A percentile compares a stretch with the other conserved stretches of the same genome.
Evolutionary conservation across 345 rosid genomes (phyloP).

Genomic region (Cardamine chenopodiifolia): DNA sequence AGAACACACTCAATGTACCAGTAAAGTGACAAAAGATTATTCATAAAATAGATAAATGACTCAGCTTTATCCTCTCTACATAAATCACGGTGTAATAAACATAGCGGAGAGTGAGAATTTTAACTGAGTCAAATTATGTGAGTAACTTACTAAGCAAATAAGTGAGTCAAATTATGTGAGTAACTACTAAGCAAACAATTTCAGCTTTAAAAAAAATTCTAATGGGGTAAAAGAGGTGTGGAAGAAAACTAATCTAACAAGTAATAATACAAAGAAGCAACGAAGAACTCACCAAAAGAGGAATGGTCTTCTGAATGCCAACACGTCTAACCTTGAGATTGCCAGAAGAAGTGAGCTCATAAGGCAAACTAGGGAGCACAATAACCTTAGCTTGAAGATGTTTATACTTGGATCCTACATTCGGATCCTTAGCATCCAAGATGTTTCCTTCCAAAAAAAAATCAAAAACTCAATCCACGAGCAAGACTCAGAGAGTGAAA

Average conservation of each 20-base stretch:
- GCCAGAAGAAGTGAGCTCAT: slow-evolving; percentile 38
- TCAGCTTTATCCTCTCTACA: neutral
- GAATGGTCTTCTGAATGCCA: slow-evolving; percentile 29
- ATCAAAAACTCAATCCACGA: no score
- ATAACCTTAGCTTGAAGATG: no score
- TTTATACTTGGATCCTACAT: no score
- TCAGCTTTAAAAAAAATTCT: neutral
- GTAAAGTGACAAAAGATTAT: neutral
- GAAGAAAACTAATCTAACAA: neutral
- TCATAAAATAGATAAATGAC: neutral
- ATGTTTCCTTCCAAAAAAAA: no score
- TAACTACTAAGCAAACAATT: neutral
- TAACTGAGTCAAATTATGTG: no score
- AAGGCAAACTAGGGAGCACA: slow-evolving; percentile 47
- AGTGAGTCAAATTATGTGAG: neutral
- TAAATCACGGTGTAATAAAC: neutral
- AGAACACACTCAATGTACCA: neutral
- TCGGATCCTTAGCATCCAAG: no score
- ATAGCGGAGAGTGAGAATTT: neutral
- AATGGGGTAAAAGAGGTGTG: neutral
- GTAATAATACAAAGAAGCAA: neutral
- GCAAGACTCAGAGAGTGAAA: no score
- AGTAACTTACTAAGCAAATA: no score
- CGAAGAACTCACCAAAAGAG: slow-evolving; percentile 50
- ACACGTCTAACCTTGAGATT: slow-evolving; percentile 21